These are phyloP conservation scores for Candida berthetii DNA, from an alignment of 805 yeast genomes.

Conservation along the genomic window DNA sequence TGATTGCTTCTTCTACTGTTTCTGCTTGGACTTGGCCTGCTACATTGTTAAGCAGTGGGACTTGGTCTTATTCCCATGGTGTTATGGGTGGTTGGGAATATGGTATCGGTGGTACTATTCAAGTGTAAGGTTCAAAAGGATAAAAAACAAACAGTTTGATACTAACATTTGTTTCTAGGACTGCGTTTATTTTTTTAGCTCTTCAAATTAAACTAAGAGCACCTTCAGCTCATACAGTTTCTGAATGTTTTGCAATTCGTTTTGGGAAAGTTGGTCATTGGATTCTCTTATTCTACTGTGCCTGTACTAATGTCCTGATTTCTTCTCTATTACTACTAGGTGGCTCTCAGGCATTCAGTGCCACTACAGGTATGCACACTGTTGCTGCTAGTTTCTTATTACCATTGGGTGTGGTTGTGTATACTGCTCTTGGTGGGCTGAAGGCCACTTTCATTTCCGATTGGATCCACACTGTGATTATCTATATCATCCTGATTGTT, in stretches of 20 bases:
- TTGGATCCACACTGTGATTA: constrained; percentile 42
- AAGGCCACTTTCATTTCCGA: constrained; percentile 47
- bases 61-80: constrained; percentile 36
- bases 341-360: constrained; percentile 35
- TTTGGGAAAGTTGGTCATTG: constrained; percentile 31
- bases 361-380: constrained; percentile 36
- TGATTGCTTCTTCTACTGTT: constrained; percentile 37
- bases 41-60: constrained; percentile 29
- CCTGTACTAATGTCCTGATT: constrained; percentile 30
- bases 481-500: constrained; percentile 30
- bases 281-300: constrained; percentile 27
- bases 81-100: constrained; percentile 28
- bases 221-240: constrained; percentile 35
- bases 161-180: too few species aligned
- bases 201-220: constrained; percentile 28
- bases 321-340: constrained; percentile 34
- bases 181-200: not conserved
- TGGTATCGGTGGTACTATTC: not conserved
- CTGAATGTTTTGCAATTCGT: constrained; percentile 30
- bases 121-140: not conserved
- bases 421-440: constrained; percentile 44
- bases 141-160: too few species aligned
- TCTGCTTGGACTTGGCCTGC: constrained; percentile 44
- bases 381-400: constrained; percentile 39
- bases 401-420: constrained; percentile 40